Base-by-base conservation (phyloP, 805 yeast genomes). In the Starmerella davenportii region DNA sequence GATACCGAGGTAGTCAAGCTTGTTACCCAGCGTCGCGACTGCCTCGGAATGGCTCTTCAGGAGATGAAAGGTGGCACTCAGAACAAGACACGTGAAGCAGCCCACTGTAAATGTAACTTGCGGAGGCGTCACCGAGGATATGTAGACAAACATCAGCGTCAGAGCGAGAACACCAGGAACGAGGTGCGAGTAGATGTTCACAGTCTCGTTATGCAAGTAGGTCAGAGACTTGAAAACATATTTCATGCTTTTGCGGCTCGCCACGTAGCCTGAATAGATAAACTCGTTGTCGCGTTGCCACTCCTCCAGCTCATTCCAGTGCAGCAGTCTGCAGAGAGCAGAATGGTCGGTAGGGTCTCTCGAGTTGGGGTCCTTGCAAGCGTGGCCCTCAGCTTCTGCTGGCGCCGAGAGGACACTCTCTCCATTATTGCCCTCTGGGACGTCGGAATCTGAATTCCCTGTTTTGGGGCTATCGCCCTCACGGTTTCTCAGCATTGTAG, bases 231-330 rank as follows among this genome's bases (percentile, higher is more conserved):
- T 46, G 15, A 72, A 40, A 41, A 78, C 71, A 35, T 54, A 57
- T 32, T 40, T 36, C 44, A 58, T 65, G 23, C 76, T 68, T 25
- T 54, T 47, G 1, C 79, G 70, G 39, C 69, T 72, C 25, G 62
- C 64, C 16, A 78, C 75, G 49, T 79, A 79, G 4, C 82, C 82
- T 1, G 72, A 60, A 30, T 61, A 52, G 34, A 79, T 78, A 51
- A 56, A 73, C 46, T 74, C 77, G 53, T 79, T 79, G 51, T 79
- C 90, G 42, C 68, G 63, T 51, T 76, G 84, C 90, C 90, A 78
- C 14, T 59, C 67, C 19, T 74, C 79, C 21, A 79, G 53, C 45
- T 76, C 76, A 42, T 72, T 66, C 61, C 65, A 76, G 27, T 45
- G 42, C 27, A 52, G 31, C 7, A 42, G 32, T 17, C 20, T 39